A percentile compares a stretch with the other conserved stretches of the same genome.
phyloP scores from a whole-genome alignment of 768 basidiomycete genomes.

The Boletus subparvulus region DNA sequence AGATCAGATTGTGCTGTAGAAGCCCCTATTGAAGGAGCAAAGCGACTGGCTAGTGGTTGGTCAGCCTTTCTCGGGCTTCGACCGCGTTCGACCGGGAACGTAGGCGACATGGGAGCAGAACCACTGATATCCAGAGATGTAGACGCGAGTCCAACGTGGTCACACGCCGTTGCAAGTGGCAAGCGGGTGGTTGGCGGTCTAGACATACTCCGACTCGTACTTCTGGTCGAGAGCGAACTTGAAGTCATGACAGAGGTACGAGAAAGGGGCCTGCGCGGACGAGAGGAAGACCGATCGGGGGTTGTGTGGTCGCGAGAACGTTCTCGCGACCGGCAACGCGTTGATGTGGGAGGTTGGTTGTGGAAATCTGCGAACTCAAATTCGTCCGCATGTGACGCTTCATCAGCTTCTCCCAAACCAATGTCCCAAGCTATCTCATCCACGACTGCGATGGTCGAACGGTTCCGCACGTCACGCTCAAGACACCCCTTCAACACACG shows the following conservation, averaged over 20 bases:
- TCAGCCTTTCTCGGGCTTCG: conserved; percentile 25
- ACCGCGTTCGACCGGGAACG: conserved; percentile 28
- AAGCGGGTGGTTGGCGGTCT: conserved; percentile 32
- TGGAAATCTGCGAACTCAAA: conserved; percentile 26
- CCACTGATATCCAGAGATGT: conserved; percentile 31
- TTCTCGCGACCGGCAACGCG: conserved; percentile 26
- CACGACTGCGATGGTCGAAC: conserved; percentile 83
- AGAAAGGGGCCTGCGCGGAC: conserved; percentile 47
- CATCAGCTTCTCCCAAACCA: conserved; percentile 59
- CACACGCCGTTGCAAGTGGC: conserved; percentile 27
- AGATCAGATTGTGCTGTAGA: conserved; percentile 28
- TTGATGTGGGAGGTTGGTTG: conserved; percentile 13
- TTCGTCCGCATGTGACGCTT: conserved; percentile 30
- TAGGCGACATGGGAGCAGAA: conserved; percentile 20
- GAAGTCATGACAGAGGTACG: conserved; percentile 45
- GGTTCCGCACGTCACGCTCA: conserved; percentile 52
- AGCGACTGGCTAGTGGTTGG: conserved; percentile 11
- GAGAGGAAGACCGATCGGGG: conserved; percentile 24
- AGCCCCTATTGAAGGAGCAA: conserved; percentile 22
- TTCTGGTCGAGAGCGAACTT: conserved; percentile 39
- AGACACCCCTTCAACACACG: conserved; percentile 80
- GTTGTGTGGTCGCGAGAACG: conserved; percentile 26
- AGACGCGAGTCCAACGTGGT: conserved; percentile 23
- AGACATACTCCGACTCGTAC: conserved; percentile 42
- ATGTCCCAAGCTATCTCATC: conserved; percentile 81